Base-by-base conservation (phyloP, 768 basidiomycete genomes). In the Hygrocybe coccinea region DNA sequence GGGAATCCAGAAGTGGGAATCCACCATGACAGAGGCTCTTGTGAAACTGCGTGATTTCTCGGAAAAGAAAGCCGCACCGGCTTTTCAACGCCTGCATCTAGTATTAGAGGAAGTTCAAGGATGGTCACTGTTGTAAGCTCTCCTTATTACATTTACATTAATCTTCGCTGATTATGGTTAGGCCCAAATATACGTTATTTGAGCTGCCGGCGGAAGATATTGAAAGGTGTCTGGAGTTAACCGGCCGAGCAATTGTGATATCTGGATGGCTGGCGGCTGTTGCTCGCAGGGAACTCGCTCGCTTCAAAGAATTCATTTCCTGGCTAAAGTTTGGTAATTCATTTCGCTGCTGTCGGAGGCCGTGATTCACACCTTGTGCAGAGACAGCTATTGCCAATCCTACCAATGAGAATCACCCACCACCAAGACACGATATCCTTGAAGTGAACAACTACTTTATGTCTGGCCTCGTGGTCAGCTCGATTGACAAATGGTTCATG, bases 1-100 rank as follows among this genome's bases (percentile, higher is more conserved):
- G 90, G 83, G 84, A 46, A 76, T 92, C 54, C 84, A 85, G 65
- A 90, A 89, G 67, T 93, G 90, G 90, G 89, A 92, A 65, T 74
- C 81, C 1, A 83, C 82, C 3, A 79, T 91, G 60, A 75, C 76
- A 9, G 87, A 91, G 57, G 81, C 87, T 14, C 68, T 93, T 50
- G 74, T 78, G 33, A 88, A 83, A 65, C 71, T 91, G 54, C 86
- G 89, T 51, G 87, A 92, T 66, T 82, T 78, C 63, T 77, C 86
- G 17, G 86, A 87, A 63, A 81, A 85, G 59, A 80, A 82, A 49
- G 70, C 90, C 29, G 78, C 81, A 7, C 87, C 87, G 25, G 88
- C 89, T 29, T 81, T 83, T 51, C 90, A 93, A 67, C 81, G 91
- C 33, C 68, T 91, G 35, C 81, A 88, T 64, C 73, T 93, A 41